phyloP scores from a whole-genome alignment of 2,329 filamentous ascomycete species.

The Sarocladium kiliense region DNA sequence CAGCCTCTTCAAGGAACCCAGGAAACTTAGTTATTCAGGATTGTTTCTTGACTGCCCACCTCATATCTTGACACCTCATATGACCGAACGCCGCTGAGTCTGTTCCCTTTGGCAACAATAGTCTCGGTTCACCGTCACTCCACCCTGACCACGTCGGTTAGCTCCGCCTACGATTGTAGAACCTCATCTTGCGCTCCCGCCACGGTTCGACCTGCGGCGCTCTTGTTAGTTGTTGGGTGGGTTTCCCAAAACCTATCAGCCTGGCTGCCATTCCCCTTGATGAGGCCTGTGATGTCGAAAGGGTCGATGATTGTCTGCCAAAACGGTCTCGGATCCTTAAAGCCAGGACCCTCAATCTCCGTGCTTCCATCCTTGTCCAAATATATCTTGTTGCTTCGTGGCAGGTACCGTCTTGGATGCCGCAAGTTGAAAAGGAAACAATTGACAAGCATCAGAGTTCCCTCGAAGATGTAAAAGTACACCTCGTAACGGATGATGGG shows the following conservation, averaged over 20 bases:
- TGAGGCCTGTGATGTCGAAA: slow-evolving; percentile 31
- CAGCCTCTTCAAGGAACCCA: background rate
- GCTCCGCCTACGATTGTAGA: too few species aligned
- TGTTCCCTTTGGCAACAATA: too few species aligned
- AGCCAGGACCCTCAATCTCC: slow-evolving; percentile 44
- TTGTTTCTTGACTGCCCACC: too few species aligned
- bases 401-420: slow-evolving; percentile 47
- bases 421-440: slow-evolving; percentile 42
- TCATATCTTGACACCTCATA: too few species aligned
- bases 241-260: slow-evolving; percentile 31
- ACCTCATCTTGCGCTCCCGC: too few species aligned
- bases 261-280: slow-evolving; percentile 24
- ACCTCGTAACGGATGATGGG: slow-evolving; percentile 51
- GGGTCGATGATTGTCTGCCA: slow-evolving; percentile 36
- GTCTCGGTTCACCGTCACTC: too few species aligned
- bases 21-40: background rate
- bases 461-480: slow-evolving; percentile 57
- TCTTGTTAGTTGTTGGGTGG: background rate
- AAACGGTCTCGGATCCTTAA: slow-evolving; percentile 40
- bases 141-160: too few species aligned
- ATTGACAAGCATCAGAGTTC: slow-evolving; percentile 46
- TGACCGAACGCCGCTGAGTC: too few species aligned
- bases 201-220: background rate
- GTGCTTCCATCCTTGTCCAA: slow-evolving; percentile 43
- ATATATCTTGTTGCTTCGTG: slow-evolving; percentile 42